Evolutionary conservation across 208 protist genomes (phyloP), one percentile per base, ranked within the genome.

Genomic region (Endotrypanum monterogeii): DNA sequence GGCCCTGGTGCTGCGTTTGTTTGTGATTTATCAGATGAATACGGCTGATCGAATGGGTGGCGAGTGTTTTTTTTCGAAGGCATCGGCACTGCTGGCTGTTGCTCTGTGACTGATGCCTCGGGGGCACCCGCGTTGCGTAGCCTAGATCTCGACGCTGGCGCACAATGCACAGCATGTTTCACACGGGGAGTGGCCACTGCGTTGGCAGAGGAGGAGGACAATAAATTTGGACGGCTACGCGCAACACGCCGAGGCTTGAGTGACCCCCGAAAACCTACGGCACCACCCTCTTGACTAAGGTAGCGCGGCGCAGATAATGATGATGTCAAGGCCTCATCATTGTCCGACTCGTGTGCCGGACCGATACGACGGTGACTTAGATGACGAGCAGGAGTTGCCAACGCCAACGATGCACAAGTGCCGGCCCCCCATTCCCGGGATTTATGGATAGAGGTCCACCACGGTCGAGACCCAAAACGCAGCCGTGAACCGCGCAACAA

Each of bases 311-410:
- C 35, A 48, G 60, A n/a, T 20, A 23, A 30, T 65, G 37, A 48
- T 46, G 37, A 23, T 28, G 60, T 28, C 3, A 48, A 44, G 46
- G 18, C 37, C 14, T n/a, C 37, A 23, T 9, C 25, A 5, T 18
- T 65, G 60, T 1, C 6, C 1, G 23, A 46, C 60, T 48, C 37
- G 60, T 48, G 60, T 44, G 60, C 60, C 37, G 60, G 37, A n/a
- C 60, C 60, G 44, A 23, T 37, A 25, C 60, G 23, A 48, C 60
- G 9, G 60, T 30, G 37, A 23, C 14, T 32, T 23, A 65, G 20
- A 65, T 65, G 37, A 65, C 60, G 23, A 65, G 37, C 37, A 65
- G 20, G 23, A 23, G 60, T 46, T 65, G 20, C 60, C 12, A 65
- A 44, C 25, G 37, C n/a, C 32, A 30, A 48, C 14, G 37, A 37